Evolutionary conservation across 2,329 filamentous ascomycete species (phyloP).

Genomic region (Alternaria alternata): DNA sequence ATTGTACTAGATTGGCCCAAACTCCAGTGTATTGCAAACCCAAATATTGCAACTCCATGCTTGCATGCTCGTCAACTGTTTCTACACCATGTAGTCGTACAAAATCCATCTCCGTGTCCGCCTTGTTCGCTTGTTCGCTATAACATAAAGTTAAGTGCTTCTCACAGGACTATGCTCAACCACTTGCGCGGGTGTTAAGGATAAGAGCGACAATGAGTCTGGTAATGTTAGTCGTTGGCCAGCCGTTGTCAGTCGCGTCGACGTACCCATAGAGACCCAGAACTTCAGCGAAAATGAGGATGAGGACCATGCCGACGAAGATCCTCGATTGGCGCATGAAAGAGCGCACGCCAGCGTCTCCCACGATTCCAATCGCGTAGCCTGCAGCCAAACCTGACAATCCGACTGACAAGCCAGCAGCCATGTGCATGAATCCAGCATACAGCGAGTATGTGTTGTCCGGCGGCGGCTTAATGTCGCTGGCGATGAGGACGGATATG

Average conservation of each 20-base stretch:
- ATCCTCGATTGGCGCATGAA: conserved; percentile 97
- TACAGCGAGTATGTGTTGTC: conserved; percentile 79
- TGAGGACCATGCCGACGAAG: conserved; percentile 98
- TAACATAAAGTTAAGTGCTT: background rate
- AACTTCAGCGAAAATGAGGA: conserved; percentile 98
- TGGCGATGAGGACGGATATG: conserved; percentile 93
- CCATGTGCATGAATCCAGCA: conserved; percentile 92
- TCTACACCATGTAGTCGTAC: conserved; percentile 43
- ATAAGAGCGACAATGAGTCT: conserved; percentile 93
- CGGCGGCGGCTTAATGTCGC: conserved; percentile 80
- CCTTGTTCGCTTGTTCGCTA: background rate
- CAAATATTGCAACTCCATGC: conserved; percentile 22
- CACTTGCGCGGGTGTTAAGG: conserved; percentile 85
- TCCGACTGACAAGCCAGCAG: conserved; percentile 81
- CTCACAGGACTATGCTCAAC: conserved; percentile 41
- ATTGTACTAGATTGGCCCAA: conserved; percentile 16
- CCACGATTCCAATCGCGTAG: conserved; percentile 88
- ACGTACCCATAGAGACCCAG: conserved; percentile 92
- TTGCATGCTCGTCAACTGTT: conserved; percentile 32
- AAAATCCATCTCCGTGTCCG: conserved; percentile 15
- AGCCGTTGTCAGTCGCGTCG: background rate
- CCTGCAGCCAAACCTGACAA: conserved; percentile 51
- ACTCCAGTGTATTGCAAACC: conserved; percentile 24
- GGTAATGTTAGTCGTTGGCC: conserved; percentile 22
- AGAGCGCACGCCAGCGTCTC: conserved; percentile 88